Evolutionary conservation across 2,329 filamentous ascomycete genomes (phyloP).

Genomic region (Hypoxylon sp.): DNA sequence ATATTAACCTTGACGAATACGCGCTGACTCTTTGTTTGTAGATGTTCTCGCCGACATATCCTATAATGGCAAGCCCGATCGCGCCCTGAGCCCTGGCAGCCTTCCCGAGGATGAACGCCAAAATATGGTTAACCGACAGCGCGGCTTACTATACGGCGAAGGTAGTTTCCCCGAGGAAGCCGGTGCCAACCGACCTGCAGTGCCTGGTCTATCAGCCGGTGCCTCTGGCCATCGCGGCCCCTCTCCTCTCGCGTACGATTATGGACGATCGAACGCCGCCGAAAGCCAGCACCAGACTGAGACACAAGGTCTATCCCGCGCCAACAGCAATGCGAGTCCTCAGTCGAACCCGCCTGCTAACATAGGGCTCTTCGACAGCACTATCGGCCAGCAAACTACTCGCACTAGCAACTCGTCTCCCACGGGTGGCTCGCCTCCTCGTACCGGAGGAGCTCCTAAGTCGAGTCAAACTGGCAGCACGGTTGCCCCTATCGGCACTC

Average conservation of each 20-base stretch:
- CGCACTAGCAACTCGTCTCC: constrained; percentile 88
- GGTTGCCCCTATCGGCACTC: constrained; percentile 93
- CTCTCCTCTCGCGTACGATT: constrained; percentile 84
- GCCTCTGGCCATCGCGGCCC: constrained; percentile 76
- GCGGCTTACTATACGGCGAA: constrained; percentile 92
- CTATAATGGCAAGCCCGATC: constrained; percentile 78
- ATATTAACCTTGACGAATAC: constrained; percentile 38
- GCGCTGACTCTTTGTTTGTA: constrained; percentile 58
- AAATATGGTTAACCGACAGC: constrained; percentile 94
- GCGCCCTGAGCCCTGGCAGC: constrained; percentile 82
- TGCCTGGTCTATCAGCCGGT: constrained; percentile 73
- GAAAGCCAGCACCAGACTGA: constrained; percentile 63
- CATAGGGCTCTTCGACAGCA: constrained; percentile 71
- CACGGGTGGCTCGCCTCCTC: constrained; percentile 81
- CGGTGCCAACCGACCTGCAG: constrained; percentile 70
- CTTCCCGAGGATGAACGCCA: constrained; percentile 97
- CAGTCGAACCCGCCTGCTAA: constrained; percentile 72
- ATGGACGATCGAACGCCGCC: constrained; percentile 58
- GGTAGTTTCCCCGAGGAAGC: constrained; percentile 73
- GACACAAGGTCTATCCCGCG: constrained; percentile 70
- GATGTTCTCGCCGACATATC: constrained; percentile 63
- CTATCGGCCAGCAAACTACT: constrained; percentile 72
- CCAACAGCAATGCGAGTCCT: constrained; percentile 88
- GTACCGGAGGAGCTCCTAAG: constrained; percentile 70
- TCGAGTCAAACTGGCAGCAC: constrained; percentile 67